These are phyloP conservation scores for Tricholoma bakamatsutake DNA, from an alignment of 768 basidiomycete species.

Conservation along the genomic window DNA sequence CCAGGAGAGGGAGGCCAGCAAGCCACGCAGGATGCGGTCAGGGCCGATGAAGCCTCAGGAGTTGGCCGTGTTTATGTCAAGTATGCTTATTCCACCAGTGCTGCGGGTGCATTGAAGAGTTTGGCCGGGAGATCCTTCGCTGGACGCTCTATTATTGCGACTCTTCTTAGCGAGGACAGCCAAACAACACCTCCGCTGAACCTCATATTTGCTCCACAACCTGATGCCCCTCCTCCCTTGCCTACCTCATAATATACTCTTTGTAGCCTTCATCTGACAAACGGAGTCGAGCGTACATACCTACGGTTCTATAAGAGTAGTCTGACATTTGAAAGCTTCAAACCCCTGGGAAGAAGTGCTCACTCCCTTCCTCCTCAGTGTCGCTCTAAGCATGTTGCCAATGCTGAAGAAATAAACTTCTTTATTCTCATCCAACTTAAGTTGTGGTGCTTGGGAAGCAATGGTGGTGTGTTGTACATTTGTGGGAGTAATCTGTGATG, in stretches of 20 bases:
- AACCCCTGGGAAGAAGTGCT: no score
- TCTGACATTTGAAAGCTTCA: no score
- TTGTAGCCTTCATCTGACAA: background rate
- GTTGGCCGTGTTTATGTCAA: conserved; percentile 96
- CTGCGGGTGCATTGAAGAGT: conserved; percentile 69
- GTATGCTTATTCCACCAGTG: conserved; percentile 58
- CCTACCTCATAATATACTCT: conserved; percentile 34
- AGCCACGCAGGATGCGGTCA: conserved; percentile 58
- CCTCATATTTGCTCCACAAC: conserved; percentile 80
- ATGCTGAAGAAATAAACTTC: no score
- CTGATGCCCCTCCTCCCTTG: conserved; percentile 75
- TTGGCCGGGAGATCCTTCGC: conserved; percentile 89
- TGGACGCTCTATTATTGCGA: conserved; percentile 83
- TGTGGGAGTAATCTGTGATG: no score
- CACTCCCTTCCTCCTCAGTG: no score
- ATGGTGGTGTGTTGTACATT: no score
- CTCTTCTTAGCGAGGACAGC: conserved; percentile 76
- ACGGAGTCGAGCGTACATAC: background rate
- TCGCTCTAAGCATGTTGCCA: no score
- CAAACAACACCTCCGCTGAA: conserved; percentile 79
- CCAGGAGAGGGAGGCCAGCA: conserved; percentile 55
- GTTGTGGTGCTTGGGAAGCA: no score
- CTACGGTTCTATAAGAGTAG: no score
- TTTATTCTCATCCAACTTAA: no score
- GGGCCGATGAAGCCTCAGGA: conserved; percentile 83